These are phyloP conservation scores for Tulasnella sp. DNA, from an alignment of 768 basidiomycete species.

Conservation along the genomic window DNA sequence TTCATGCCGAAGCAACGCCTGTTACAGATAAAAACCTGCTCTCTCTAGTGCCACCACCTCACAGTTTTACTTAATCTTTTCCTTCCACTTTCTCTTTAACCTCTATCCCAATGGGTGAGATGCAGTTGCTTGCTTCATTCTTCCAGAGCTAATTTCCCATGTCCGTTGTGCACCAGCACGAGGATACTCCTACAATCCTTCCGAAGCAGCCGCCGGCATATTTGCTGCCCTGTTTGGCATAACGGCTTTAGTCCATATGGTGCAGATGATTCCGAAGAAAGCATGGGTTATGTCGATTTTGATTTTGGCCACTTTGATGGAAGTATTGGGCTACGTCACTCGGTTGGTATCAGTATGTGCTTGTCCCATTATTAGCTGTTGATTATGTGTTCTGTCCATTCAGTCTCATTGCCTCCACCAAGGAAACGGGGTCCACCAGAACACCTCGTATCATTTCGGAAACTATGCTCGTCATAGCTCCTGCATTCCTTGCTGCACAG, in stretches of 20 bases:
- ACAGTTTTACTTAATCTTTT: too few relatives aligned
- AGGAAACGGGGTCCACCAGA: not conserved
- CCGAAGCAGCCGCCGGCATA: constrained; percentile 6
- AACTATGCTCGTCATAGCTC: constrained; percentile 8
- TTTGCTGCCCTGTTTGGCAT: constrained; percentile 8
- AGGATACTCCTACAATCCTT: constrained; percentile 1
- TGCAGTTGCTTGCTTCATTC: too few relatives aligned
- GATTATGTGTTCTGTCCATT: not conserved
- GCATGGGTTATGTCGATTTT: constrained; percentile 4
- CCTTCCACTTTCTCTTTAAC: too few relatives aligned
- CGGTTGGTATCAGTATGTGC: not conserved
- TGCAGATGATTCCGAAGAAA: not conserved
- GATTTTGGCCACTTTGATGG: not conserved
- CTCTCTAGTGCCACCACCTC: too few relatives aligned
- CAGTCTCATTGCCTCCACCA: not conserved
- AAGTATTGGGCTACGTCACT: constrained; percentile 9
- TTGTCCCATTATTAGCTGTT: not conserved
- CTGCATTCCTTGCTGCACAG: constrained; percentile 14
- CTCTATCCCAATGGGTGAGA: too few relatives aligned
- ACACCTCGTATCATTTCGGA: not conserved
- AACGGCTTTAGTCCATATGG: not conserved
- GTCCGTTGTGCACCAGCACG: not conserved
- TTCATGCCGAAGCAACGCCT: too few relatives aligned
- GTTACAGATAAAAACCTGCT: too few relatives aligned
- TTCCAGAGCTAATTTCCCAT: not conserved